These are phyloP conservation scores for Epichloe sp. DNA, from an alignment of 2,329 filamentous ascomycete genomes.

Conservation along the genomic window DNA sequence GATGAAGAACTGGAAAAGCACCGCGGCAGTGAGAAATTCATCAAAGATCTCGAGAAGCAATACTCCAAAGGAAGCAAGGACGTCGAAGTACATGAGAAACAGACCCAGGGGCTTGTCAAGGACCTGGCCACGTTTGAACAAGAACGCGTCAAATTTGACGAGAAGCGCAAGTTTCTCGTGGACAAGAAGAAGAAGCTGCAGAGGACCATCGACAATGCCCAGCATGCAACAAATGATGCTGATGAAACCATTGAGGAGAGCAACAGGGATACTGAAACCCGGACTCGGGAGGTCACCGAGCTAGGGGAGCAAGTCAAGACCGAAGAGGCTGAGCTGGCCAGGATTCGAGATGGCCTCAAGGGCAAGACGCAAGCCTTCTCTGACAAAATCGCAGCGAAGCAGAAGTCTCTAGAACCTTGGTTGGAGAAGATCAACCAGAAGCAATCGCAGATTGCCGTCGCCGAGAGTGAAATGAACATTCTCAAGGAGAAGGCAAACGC, in stretches of 20 bases:
- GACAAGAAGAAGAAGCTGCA: conserved; percentile 93
- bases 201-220: conserved; percentile 68
- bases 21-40: conserved; percentile 74
- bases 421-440: conserved; percentile 95
- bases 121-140: conserved; percentile 91
- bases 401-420: conserved; percentile 93
- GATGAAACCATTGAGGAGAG: conserved; percentile 68
- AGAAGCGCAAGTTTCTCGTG: conserved; percentile 87
- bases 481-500: conserved; percentile 81
- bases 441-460: conserved; percentile 83
- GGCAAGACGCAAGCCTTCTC: conserved; percentile 94
- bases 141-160: conserved; percentile 92
- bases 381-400: conserved; percentile 80
- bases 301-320: conserved; percentile 70
- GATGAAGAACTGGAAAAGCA: conserved; percentile 85
- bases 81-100: conserved; percentile 70
- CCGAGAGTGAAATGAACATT: conserved; percentile 88
- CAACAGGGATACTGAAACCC: conserved; percentile 62
- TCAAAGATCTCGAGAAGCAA: conserved; percentile 76
- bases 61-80: conserved; percentile 76
- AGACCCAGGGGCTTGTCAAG: conserved; percentile 65
- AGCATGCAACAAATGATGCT: conserved; percentile 60
- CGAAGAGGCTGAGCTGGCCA: conserved; percentile 70
- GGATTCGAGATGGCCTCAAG: conserved; percentile 78
- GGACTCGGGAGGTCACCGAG: conserved; percentile 57